Base-by-base conservation (phyloP, 352 stramenopile species). In the Phytopythium oedochilum region DNA sequence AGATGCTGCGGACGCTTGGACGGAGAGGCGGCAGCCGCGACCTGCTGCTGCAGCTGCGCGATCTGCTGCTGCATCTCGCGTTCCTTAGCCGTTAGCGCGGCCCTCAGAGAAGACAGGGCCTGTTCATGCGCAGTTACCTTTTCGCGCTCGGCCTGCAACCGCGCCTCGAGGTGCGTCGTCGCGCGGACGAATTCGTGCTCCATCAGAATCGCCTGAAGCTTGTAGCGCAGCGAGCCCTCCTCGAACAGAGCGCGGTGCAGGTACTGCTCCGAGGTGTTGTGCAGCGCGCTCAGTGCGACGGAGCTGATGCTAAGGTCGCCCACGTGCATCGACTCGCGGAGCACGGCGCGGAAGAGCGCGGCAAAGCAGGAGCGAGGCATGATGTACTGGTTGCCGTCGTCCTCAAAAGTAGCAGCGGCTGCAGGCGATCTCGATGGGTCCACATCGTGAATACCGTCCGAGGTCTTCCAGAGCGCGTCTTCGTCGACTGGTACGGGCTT, bases 211-310 rank as follows among this genome's bases (percentile, higher is more conserved):
- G 66, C 65, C 28, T 70, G 53, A 22, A 91, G 38, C 56, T 88
- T 68, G 38, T 75, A 70, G n/a, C 70, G 73, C 36, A 94, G 63
- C 31, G 69, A 73, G 15, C 85, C 77, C 56, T 83, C 64, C 60
- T 83, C 63, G 22, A 66, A 78, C 18, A 94, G 63, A 14, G 67
- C 74, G 22, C 64, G 66, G 36, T 88, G 65, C 28, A 94, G 53
- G 51, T 81, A 84, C 52, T 91, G 81, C 66, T 94, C 85, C 2
- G 70, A 67, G 7, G 74, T 71, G 34, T 89, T 94, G 61, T 94
- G 85, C 10, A 94, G 58, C 6, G 79, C 83, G 42, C 81, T 92
- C 9, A 93, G 60, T 3, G 81, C 85, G 8, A 89, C 80, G 0
- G 77, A 70, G 44, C 66, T 88, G 58, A 93, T 86, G 10, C 70